A percentile compares a stretch with the other conserved stretches of the same genome.
phyloP scores from a whole-genome alignment of 2,329 filamentous ascomycete genomes.

The Calonectria hongkongensis region DNA sequence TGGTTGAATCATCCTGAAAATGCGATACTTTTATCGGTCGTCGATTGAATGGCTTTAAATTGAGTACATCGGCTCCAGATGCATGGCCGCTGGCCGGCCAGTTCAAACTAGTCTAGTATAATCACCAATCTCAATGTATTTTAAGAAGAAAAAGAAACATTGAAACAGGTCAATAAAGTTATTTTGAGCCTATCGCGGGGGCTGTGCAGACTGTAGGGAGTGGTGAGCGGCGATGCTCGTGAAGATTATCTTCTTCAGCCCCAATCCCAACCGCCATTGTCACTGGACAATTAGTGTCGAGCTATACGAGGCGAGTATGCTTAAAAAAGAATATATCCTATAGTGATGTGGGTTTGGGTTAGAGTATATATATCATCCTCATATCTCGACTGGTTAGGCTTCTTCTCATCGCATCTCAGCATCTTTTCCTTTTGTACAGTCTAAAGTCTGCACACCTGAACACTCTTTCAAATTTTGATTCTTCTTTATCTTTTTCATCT shows the following conservation, averaged over 20 bases:
- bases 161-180: too few species aligned
- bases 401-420: slow-evolving; percentile 6
- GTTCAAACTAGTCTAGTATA: neutral
- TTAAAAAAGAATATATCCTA: neutral
- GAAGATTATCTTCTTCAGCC: neutral
- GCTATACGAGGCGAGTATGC: neutral
- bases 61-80: neutral
- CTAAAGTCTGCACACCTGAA: neutral
- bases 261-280: neutral
- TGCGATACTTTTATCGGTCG: too few species aligned
- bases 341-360: too few species aligned
- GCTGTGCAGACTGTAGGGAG: neutral
- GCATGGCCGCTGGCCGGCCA: too few species aligned
- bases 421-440: neutral
- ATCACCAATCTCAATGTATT: too few species aligned
- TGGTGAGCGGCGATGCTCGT: neutral
- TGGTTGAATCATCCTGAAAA: too few species aligned
- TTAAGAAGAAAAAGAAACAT: too few species aligned
- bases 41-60: neutral
- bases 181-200: neutral
- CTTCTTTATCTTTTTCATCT: neutral
- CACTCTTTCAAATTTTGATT: slow-evolving; percentile 10
- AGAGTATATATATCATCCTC: neutral
- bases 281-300: neutral
- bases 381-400: neutral